Conservation (phyloP, 2,329 filamentous ascomycete genomes). For the Colletotrichum cuscutae region DNA sequence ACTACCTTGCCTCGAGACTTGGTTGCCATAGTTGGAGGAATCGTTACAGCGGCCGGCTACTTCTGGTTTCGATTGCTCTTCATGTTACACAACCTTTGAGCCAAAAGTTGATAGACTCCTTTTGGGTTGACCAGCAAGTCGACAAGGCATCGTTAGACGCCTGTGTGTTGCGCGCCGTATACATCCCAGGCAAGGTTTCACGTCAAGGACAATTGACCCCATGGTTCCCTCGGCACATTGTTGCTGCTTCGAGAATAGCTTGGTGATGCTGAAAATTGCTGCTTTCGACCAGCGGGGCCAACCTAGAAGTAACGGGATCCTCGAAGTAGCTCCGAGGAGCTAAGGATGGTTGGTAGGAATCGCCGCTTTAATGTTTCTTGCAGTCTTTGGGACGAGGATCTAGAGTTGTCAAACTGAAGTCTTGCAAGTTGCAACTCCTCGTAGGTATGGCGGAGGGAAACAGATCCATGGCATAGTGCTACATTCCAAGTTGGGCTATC, state of each 20-base stretch:
- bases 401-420: slow-evolving; percentile 16
- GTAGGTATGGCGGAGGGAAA: neutral
- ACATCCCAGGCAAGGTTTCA: neutral
- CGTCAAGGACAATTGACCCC: slow-evolving; percentile 2
- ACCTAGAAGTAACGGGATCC: neutral
- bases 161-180: neutral
- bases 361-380: slow-evolving; percentile 14
- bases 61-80: neutral
- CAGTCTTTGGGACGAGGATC: slow-evolving; percentile 5
- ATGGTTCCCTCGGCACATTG: neutral
- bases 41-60: neutral
- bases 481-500: neutral
- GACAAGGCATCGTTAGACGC: neutral
- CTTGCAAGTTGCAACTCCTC: slow-evolving; percentile 30
- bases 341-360: neutral
- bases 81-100: neutral
- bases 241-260: neutral
- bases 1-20: neutral
- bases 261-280: neutral
- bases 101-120: neutral
- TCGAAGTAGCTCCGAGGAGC: neutral
- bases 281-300: neutral
- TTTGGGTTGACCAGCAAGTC: neutral
- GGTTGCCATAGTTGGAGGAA: neutral
- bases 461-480: neutral